Conservation (phyloP, 495 filamentous ascomycete species). For the Annulohypoxylon stygium region DNA sequence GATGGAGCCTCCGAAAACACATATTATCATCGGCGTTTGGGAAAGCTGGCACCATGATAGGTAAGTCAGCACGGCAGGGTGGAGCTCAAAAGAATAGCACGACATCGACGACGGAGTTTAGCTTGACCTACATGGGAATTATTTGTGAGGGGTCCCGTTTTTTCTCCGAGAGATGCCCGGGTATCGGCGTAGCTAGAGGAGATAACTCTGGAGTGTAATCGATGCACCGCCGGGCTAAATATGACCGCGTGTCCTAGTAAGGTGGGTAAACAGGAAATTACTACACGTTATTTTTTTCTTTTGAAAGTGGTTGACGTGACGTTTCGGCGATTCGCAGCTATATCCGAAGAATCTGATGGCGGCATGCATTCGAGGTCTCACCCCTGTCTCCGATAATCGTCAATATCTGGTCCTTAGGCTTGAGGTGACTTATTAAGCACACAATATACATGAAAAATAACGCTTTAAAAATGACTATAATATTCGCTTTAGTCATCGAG, state of each 20-base stretch:
- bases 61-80: not conserved
- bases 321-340: slow-evolving; percentile 33
- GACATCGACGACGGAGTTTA: slow-evolving; percentile 34
- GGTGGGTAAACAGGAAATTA: not conserved
- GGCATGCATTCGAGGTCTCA: no score
- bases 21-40: slow-evolving; percentile 15
- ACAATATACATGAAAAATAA: not conserved
- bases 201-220: not conserved
- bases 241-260: slow-evolving; percentile 34
- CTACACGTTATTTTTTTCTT: not conserved
- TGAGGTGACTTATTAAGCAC: not conserved
- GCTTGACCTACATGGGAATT: slow-evolving; percentile 3
- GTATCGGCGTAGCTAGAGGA: not conserved
- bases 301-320: not conserved
- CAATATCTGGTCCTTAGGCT: not conserved
- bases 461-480: slow-evolving; percentile 12
- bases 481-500: slow-evolving; percentile 8
- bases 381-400: not conserved
- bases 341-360: not conserved
- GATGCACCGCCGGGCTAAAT: slow-evolving; percentile 12
- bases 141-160: not conserved
- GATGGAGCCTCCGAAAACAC: slow-evolving; percentile 14
- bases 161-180: not conserved
- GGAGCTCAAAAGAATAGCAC: not conserved
- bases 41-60: not conserved